These are phyloP conservation scores for Tuber aestivum DNA, from an alignment of 495 filamentous ascomycete genomes.

Conservation along the genomic window DNA sequence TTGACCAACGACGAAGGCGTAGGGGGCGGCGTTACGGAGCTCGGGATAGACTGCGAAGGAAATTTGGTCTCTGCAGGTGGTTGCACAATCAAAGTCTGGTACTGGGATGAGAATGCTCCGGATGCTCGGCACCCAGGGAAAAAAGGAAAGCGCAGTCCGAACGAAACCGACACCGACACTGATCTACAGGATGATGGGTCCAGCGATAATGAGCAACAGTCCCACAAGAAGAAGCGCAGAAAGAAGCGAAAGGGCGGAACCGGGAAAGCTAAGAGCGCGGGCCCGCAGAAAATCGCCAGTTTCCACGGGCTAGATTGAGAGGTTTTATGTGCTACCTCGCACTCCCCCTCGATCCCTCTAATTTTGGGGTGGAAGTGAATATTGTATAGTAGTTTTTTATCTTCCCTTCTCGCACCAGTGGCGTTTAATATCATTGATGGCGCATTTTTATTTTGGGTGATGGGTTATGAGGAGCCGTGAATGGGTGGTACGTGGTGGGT, in stretches of 20 bases:
- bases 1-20: neutral
- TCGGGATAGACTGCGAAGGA: conserved; percentile 37
- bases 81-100: conserved; percentile 31
- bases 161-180: conserved; percentile 20
- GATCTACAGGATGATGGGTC: conserved; percentile 15
- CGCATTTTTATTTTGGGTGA: neutral
- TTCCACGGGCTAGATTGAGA: conserved; percentile 34
- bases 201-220: conserved; percentile 26
- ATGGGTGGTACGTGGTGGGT: neutral
- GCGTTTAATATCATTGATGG: neutral
- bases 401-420: neutral
- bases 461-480: neutral
- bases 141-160: conserved; percentile 19
- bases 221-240: conserved; percentile 29
- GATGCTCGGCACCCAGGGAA: neutral
- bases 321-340: neutral
- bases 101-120: conserved; percentile 15
- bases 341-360: neutral
- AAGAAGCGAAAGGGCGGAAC: conserved; percentile 39
- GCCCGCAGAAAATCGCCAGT: conserved; percentile 24
- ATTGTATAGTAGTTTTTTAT: conserved; percentile 1
- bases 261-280: conserved; percentile 35
- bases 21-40: conserved; percentile 35
- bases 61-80: conserved; percentile 32
- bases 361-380: neutral